Percentiles rank a stretch among this genome's conserved stretches.
Conservation (phyloP, 805 yeast genomes). For the Saccharomycopsis javanensis region DNA sequence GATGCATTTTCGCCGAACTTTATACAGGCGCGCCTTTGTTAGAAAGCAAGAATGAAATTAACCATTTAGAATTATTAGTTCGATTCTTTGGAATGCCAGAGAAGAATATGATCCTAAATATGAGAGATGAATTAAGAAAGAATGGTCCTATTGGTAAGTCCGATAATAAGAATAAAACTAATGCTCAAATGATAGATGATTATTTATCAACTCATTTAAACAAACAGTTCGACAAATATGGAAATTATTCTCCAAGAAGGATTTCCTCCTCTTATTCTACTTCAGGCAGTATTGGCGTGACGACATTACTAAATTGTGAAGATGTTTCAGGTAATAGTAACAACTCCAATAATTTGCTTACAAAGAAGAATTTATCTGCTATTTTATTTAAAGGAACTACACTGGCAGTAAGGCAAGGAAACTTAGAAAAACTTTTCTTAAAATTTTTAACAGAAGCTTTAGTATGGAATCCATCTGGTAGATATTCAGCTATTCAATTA, state of each 20-base stretch:
- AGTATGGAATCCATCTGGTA: constrained; percentile 25
- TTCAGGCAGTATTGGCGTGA: background rate
- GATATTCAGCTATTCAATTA: constrained; percentile 22
- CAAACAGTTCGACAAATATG: background rate
- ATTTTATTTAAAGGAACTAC: background rate
- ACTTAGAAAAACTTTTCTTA: constrained; percentile 2
- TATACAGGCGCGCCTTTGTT: constrained; percentile 78
- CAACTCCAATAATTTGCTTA: background rate
- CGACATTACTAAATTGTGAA: background rate
- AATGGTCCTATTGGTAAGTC: constrained; percentile 29
- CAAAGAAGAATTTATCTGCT: background rate
- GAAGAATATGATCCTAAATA: constrained; percentile 28
- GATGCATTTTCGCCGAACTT: constrained; percentile 82
- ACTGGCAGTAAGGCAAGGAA: background rate
- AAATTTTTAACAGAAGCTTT: constrained; percentile 7
- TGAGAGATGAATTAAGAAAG: constrained; percentile 31
- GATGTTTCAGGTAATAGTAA: background rate
- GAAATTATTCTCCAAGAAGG: background rate
- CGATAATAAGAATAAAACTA: constrained; percentile 11
- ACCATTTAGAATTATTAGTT: constrained; percentile 64
- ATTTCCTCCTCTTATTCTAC: background rate
- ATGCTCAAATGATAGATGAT: background rate
- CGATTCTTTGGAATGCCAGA: constrained; percentile 80
- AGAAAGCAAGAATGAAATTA: constrained; percentile 76
- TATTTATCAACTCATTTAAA: background rate